phyloP scores from a whole-genome alignment of 352 stramenopile species.

The Nothophytophthora sp. region DNA sequence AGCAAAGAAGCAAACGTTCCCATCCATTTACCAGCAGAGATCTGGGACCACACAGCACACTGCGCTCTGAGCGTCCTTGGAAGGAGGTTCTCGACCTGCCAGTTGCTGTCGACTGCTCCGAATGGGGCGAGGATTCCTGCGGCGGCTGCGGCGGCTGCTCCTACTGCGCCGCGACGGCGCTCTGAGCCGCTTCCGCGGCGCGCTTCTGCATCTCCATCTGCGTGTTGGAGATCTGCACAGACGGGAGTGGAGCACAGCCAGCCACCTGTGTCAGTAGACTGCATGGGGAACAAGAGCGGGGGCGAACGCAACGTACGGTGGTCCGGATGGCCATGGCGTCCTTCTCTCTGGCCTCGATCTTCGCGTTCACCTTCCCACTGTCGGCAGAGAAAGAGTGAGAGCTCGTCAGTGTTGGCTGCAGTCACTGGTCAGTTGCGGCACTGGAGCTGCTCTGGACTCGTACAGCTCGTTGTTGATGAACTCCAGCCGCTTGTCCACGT shows the following conservation, averaged over 20 bases:
- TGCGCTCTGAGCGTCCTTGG: no score
- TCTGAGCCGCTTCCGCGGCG: slow-evolving; percentile 72
- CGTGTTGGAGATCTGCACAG: slow-evolving; percentile 79
- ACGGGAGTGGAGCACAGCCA: slow-evolving; percentile 4
- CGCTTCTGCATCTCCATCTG: slow-evolving; percentile 91
- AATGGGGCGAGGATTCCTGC: no score
- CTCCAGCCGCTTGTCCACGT: slow-evolving; percentile 95
- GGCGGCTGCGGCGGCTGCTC: no score
- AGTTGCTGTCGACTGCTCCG: no score
- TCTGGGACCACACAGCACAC: no score
- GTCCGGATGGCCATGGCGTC: slow-evolving; percentile 87
- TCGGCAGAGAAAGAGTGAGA: neutral
- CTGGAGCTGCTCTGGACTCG: slow-evolving; percentile 14
- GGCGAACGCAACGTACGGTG: slow-evolving; percentile 42
- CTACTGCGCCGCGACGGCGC: slow-evolving; percentile 49
- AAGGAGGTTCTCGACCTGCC: no score
- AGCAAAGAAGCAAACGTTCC: slow-evolving; percentile 20
- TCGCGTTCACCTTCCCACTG: slow-evolving; percentile 86
- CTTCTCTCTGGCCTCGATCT: slow-evolving; percentile 91
- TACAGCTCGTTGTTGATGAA: slow-evolving; percentile 96
- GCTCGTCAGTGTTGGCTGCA: neutral
- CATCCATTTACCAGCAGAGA: slow-evolving; percentile 1
- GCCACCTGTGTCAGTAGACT: neutral
- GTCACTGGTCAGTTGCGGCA: neutral
- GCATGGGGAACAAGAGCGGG: neutral